Percentiles rank a stretch among this genome's conserved stretches.
phyloP scores from a whole-genome alignment of 768 basidiomycete species.

The Agaricus blazei region DNA sequence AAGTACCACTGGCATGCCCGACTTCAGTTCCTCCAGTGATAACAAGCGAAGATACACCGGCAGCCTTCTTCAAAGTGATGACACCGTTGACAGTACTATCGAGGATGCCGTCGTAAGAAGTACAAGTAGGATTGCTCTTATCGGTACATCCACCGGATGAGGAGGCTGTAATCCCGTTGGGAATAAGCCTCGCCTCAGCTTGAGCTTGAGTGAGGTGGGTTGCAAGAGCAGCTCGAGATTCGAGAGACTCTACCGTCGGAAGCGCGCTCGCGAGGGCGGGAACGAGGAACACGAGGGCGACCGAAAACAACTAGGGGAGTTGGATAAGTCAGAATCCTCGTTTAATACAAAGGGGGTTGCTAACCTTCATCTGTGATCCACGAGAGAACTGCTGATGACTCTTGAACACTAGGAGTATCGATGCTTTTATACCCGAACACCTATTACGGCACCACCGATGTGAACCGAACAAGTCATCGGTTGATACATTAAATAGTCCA shows the following conservation, averaged over 20 bases:
- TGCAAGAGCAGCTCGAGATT: not conserved
- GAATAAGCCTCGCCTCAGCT: constrained; percentile 19
- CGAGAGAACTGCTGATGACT: no score
- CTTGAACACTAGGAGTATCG: no score
- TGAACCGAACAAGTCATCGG: no score
- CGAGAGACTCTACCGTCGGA: not conserved
- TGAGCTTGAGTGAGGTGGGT: constrained; percentile 12
- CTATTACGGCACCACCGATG: no score
- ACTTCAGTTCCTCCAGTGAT: constrained; percentile 60
- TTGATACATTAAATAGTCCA: no score
- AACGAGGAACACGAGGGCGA: not conserved
- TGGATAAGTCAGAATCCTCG: no score
- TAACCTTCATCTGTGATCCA: no score
- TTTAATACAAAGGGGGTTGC: no score
- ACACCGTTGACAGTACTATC: constrained; percentile 23
- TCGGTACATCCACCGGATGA: constrained; percentile 21
- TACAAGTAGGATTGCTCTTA: constrained; percentile 19
- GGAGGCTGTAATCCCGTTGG: constrained; percentile 22
- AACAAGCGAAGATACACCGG: constrained; percentile 54
- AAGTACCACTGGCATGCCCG: constrained; percentile 23
- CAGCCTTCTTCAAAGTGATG: constrained; percentile 26
- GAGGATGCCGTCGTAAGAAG: constrained; percentile 21
- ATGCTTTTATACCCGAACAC: no score
- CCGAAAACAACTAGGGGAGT: no score
- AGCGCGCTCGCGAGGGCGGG: not conserved